These are phyloP conservation scores for Sungouiozyma intestinalis DNA, from an alignment of 805 yeast species.

Conservation along the genomic window DNA sequence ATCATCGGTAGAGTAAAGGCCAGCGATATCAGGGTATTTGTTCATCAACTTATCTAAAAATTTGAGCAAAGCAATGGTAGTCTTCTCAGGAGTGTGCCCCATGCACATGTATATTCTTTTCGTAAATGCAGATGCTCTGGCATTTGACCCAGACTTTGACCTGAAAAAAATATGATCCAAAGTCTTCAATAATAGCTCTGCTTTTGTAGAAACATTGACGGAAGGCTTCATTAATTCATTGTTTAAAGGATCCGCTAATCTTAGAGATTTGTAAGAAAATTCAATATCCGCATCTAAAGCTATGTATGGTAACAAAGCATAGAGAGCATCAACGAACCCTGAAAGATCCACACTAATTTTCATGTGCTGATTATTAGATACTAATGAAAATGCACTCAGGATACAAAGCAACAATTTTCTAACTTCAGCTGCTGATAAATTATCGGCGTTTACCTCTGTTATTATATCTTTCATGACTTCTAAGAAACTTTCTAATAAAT, in stretches of 20 bases:
- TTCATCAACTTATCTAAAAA: constrained; percentile 67
- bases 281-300: constrained; percentile 78
- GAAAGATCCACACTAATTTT: constrained; percentile 75
- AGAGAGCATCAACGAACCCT: constrained; percentile 66
- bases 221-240: constrained; percentile 45
- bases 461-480: constrained; percentile 82
- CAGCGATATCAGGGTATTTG: constrained; percentile 59
- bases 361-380: constrained; percentile 61
- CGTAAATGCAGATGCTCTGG: constrained; percentile 69
- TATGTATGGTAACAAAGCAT: constrained; percentile 54
- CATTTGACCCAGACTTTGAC: constrained; percentile 53
- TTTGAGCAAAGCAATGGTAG: constrained; percentile 65
- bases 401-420: constrained; percentile 74
- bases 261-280: constrained; percentile 67
- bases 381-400: constrained; percentile 80
- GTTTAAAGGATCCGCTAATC: constrained; percentile 69
- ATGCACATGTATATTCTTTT: constrained; percentile 62
- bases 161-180: constrained; percentile 75
- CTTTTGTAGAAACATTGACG: constrained; percentile 80
- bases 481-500: constrained; percentile 82
- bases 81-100: constrained; percentile 79
- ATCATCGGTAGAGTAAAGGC: constrained; percentile 82
- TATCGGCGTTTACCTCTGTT: constrained; percentile 38
- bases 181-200: constrained; percentile 69
- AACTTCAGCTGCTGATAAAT: constrained; percentile 38